A percentile compares a stretch with the other conserved stretches of the same genome.
phyloP scores from a whole-genome alignment of 768 basidiomycete genomes.

The Macrolepiota dolichaula region DNA sequence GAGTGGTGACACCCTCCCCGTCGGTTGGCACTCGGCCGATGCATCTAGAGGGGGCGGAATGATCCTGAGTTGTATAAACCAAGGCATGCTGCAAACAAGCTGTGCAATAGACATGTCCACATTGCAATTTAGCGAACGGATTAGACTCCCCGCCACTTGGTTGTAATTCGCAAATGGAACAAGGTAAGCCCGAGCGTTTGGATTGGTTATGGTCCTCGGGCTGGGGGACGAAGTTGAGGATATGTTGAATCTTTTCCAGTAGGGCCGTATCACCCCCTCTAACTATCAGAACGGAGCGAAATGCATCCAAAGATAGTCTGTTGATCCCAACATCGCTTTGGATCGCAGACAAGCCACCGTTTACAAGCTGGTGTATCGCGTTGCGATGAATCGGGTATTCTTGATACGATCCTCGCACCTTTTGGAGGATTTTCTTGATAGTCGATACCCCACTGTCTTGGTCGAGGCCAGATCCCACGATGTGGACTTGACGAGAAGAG shows the following conservation, averaged over 20 bases:
- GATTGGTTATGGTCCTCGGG: background rate
- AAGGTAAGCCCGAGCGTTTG: constrained; percentile 17
- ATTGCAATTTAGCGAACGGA: constrained; percentile 34
- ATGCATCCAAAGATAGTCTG: constrained; percentile 41
- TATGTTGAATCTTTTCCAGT: constrained; percentile 14
- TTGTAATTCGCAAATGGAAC: constrained; percentile 38
- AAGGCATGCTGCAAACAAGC: constrained; percentile 46
- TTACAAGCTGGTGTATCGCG: constrained; percentile 34
- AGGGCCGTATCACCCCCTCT: constrained; percentile 31
- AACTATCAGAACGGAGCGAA: constrained; percentile 36
- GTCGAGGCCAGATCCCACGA: constrained; percentile 33
- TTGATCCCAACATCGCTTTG: constrained; percentile 36
- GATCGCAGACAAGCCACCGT: constrained; percentile 33
- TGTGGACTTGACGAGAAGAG: constrained; percentile 26
- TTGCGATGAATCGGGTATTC: constrained; percentile 30
- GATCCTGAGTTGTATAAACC: constrained; percentile 24
- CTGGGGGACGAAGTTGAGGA: background rate
- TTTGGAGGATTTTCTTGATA: constrained; percentile 35
- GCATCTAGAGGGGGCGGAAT: constrained; percentile 31
- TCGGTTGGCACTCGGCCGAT: constrained; percentile 23
- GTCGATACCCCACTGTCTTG: constrained; percentile 27
- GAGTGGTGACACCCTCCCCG: constrained; percentile 10
- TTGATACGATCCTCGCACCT: constrained; percentile 32
- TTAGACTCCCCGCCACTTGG: constrained; percentile 14
- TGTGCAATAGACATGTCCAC: constrained; percentile 51